These are phyloP conservation scores for Beauveria sp. DNA, from an alignment of 2,329 filamentous ascomycete genomes.

Conservation along the genomic window DNA sequence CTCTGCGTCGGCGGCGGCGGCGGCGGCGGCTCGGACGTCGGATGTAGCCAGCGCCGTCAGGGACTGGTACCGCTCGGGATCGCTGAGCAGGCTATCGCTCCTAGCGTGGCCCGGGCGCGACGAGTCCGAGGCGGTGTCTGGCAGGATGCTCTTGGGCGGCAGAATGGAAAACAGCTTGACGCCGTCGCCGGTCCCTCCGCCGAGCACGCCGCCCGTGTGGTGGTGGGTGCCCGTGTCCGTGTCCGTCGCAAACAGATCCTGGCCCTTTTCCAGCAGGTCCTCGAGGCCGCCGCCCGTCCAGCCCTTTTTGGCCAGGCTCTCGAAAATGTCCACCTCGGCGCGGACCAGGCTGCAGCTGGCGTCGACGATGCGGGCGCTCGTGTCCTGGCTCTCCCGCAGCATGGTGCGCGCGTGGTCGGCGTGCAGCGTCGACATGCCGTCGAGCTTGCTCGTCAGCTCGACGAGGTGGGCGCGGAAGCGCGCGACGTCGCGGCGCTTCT, in stretches of 20 bases:
- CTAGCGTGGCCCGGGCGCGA: slow-evolving; percentile 32
- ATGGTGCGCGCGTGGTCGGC: slow-evolving; percentile 52
- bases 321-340: slow-evolving; percentile 64
- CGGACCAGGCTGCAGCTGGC: slow-evolving; percentile 58
- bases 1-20: slow-evolving; percentile 26
- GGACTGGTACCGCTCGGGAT: slow-evolving; percentile 49
- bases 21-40: slow-evolving; percentile 8
- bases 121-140: slow-evolving; percentile 37
- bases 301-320: slow-evolving; percentile 57
- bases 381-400: slow-evolving; percentile 57
- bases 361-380: slow-evolving; percentile 54
- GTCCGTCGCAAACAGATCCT: slow-evolving; percentile 49
- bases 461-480: slow-evolving; percentile 57
- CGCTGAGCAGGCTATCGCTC: slow-evolving; percentile 47
- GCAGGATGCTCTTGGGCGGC: slow-evolving; percentile 55
- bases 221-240: slow-evolving; percentile 19
- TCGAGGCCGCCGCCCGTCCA: slow-evolving; percentile 61
- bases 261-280: slow-evolving; percentile 55
- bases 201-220: slow-evolving; percentile 16
- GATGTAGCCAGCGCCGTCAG: slow-evolving; percentile 38
- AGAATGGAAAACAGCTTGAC: slow-evolving; percentile 56
- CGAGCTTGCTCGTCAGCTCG: slow-evolving; percentile 52
- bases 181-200: slow-evolving; percentile 25
- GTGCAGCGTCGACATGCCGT: slow-evolving; percentile 54
- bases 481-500: slow-evolving; percentile 52